Base-by-base conservation (phyloP, 2,329 filamentous ascomycete species). In the Diaporthe humulicola region DNA sequence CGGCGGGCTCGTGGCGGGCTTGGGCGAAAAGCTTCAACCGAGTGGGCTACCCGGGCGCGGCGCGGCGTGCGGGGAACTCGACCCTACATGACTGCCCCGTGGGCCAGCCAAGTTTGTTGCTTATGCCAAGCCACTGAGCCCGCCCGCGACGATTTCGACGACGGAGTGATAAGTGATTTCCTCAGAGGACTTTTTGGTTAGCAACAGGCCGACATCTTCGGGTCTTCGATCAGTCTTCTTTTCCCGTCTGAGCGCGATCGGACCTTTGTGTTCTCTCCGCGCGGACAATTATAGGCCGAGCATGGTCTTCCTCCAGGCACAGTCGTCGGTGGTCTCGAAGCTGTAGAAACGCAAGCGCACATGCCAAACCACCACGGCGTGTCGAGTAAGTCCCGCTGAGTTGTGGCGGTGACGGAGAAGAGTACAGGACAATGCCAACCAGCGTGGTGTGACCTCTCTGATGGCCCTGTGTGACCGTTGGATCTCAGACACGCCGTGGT, bases 401-500 rank as follows among this genome's bases (percentile, higher is more conserved):
- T 19, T 42, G 45, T 64, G 57, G 57, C 70, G 57, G 70, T 72
- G 57, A 72, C 45, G 57, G 50, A 56, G n/a, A 10, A 36, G 45
- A 36, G 48, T 6, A 54, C 25, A 42, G 36, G 22, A 40, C 6
- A 25, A 19, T 33, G 19, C 30, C 70, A 48, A 28, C 56, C 38
- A 56, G 22, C 14, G 50, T n/a, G 36, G 71, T 70, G 38, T 25
- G 14, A 70, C 70, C 45, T n/a, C 9, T 19, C 48, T 25, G 56
- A 45, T 25, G 64, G 64, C 17, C 38, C 33, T 54, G 74, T 75
- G 66, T 22, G 22, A 75, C 71, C 25, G 52, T 54, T 40, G 67
- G 71, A 75, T 74, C 74, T 75, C 52, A 74, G 71, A 75, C 71
- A 75, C 61, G 72, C 67, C 45, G 58, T 71, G 66, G 40, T 56